Evolutionary conservation across 2,329 filamentous ascomycete genomes (phyloP), one percentile per base, ranked within the genome.

Genomic region (Neofusicoccum ribis): DNA sequence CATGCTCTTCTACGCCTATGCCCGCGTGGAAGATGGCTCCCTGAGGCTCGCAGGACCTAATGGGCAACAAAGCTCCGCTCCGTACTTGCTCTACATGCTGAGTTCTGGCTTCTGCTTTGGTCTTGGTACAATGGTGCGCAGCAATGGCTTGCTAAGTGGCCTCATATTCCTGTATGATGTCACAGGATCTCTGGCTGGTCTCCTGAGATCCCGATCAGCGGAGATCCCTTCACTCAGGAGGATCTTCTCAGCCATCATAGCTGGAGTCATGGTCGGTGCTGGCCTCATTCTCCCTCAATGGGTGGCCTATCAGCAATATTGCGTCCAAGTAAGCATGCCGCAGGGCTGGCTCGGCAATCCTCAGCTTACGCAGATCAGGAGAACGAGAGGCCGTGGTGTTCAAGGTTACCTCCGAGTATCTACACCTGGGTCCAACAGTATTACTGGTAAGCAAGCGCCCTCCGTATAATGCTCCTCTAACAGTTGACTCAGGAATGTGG

Each of bases 361-460:
- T 52, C 50, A 58, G 67, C 66, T 44, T 66, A 68, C 44, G 65
- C 49, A 14, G 65, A 12, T 20, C 46, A 44, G 43, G 27, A 65
- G 50, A 66, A 58, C 37, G 41, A 54, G 4, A 73, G 91, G 65
- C 85, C 88, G 3, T 99, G 95, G 95, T 99, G 95, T 76, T 74
- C 77, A 20, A 83, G 81, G 17, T 75, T 79, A n/a, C 68, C 93
- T 12, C 95, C 95, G 3, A 96, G 92, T 75, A 93, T 99, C 67
- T 98, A 96, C 78, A 85, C 88, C 0, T 98, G 91, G 82, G 94
- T 98, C 2, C 95, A 99, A 75, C 83, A 84, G 51, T 83, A 91
- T 72, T 98, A 99, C 78, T 99, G 95, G 93, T 96, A 84, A 76
- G 87, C 77, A 15, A 8, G 34, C 17, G 11, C 23, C 15, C 11